Percentiles rank a stretch among this genome's conserved stretches.
Evolutionary conservation across 768 basidiomycete genomes (phyloP).

Genomic region (Candolleomyces aberdarensis): DNA sequence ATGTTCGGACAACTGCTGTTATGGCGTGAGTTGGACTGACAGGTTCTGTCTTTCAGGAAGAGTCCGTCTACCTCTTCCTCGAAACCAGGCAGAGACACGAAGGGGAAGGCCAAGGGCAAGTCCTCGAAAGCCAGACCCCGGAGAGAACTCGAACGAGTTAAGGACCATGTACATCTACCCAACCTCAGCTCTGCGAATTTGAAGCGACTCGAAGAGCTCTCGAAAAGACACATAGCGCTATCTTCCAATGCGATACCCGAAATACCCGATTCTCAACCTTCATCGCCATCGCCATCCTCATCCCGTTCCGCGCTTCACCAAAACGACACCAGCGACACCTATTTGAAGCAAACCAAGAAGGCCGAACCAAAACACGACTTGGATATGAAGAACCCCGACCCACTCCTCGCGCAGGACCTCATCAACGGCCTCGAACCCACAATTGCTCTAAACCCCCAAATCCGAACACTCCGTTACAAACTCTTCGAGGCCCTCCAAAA

Average conservation of each 20-base stretch:
- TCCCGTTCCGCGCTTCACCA: background rate
- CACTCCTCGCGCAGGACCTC: background rate
- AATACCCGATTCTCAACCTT: background rate
- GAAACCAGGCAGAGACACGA: background rate
- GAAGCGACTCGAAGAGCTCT: conserved; percentile 5
- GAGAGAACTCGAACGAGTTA: background rate
- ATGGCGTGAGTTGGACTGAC: background rate
- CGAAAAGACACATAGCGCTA: conserved; percentile 5
- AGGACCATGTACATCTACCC: background rate
- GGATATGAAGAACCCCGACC: too few relatives aligned
- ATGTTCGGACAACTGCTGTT: too few relatives aligned
- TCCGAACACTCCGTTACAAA: conserved; percentile 27
- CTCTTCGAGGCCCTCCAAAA: conserved; percentile 32
- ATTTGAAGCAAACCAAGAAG: background rate
- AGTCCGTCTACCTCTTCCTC: background rate
- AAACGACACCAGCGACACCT: background rate
- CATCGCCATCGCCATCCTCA: background rate
- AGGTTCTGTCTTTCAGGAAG: background rate
- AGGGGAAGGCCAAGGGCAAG: background rate
- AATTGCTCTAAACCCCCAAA: conserved; percentile 14
- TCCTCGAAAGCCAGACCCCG: background rate
- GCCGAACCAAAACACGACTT: background rate
- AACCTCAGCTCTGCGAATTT: conserved; percentile 3
- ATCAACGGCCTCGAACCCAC: background rate
- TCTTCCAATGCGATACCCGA: background rate